phyloP scores from a whole-genome alignment of 352 stramenopile species.

The Elongisporangium prolatum region DNA sequence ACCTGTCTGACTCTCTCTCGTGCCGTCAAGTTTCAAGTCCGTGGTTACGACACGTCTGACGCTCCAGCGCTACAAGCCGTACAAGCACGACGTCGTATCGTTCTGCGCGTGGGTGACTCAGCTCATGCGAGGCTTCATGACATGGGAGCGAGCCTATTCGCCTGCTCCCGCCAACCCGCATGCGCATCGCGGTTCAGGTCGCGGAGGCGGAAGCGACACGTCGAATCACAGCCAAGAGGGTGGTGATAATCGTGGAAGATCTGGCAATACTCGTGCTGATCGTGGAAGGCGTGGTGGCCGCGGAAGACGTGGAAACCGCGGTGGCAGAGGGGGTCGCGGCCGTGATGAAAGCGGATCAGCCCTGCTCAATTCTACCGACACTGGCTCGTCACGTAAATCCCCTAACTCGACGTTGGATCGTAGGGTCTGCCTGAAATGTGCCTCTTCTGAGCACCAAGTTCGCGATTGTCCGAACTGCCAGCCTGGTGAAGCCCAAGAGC shows the following conservation, averaged over 20 bases:
- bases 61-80: neutral
- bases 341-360: too few relatives aligned
- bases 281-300: neutral
- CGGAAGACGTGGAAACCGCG: too few relatives aligned
- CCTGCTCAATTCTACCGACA: too few relatives aligned
- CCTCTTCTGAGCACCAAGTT: slow-evolving; percentile 1
- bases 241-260: neutral
- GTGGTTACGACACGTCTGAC: neutral
- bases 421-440: slow-evolving; percentile 2
- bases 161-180: too few relatives aligned
- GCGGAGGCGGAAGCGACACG: too few relatives aligned
- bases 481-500: neutral
- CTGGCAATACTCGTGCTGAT: neutral
- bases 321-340: too few relatives aligned
- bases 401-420: neutral
- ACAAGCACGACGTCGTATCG: neutral
- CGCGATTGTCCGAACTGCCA: neutral
- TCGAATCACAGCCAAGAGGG: neutral
- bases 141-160: neutral
- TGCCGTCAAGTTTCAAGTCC: neutral
- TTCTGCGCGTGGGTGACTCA: slow-evolving; percentile 1
- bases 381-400: neutral
- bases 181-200: too few relatives aligned
- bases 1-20: neutral
- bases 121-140: slow-evolving; percentile 4